Base-by-base conservation (phyloP, 345 rosid species). In the Rhodamnia rubescens region DNA sequence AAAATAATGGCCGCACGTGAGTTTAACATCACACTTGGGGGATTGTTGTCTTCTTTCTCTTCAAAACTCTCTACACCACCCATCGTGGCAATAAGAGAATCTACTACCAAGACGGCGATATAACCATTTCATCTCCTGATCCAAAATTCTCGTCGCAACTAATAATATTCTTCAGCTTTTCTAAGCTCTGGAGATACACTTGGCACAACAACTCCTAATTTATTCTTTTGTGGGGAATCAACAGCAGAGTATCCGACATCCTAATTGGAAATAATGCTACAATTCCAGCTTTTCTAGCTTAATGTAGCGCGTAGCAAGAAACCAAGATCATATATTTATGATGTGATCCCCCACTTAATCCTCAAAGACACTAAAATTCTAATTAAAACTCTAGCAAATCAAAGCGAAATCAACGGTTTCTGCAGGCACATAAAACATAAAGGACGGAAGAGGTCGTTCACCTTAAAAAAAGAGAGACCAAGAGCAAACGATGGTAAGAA, bases 61-160 rank as follows among this genome's bases (percentile, higher is more conserved):
- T 95, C 99, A 88, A 96, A 97, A 90, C 99, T 94, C 92, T 97
- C 99, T 87, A 97, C 98, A 81, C 99, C 99, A 85, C 99, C 99
- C 99, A 97, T 97, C 74, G 99, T 97, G 86, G 98, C 98, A 90
- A 97, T 90, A 84, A 97, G 98, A 74, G 99, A 97, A 91, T 97
- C 99, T 85, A 97, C 94, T 89, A 97, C 95, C 91, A 92, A 90
- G 90, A 90, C 94, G 52, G 99, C 95, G 83, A 94, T 90, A 90
- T 88, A 91, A 96, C 98, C 36, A 93, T 82, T 88, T 96, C 98
- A 85, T 93, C 98, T 82, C 93, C 98, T 81, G 86, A 83, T 78
- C 89, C 99, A 92, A 94, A 97, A 87, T 83, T 94, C 90, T 97
- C 98, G 86, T 82, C 87, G 49, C 98, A 97, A 49, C 92, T 90